phyloP scores from a whole-genome alignment of 805 yeast genomes.

The Cyberlindnera mycetangii region DNA sequence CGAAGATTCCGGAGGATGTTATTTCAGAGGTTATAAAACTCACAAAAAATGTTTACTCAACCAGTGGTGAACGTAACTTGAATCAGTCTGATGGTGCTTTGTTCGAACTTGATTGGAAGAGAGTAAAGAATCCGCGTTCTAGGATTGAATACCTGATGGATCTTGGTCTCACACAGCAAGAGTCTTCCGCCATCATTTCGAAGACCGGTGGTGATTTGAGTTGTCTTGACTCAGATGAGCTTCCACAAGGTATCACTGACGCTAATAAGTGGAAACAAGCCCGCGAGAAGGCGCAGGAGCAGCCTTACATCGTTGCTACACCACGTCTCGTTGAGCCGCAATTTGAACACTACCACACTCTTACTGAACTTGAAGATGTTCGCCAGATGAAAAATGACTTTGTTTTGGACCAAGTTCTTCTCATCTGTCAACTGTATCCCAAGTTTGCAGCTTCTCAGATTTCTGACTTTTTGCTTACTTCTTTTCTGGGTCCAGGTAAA shows the following conservation, averaged over 20 bases:
- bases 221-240: constrained; percentile 19
- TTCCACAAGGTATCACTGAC: constrained; percentile 26
- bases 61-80: constrained; percentile 34
- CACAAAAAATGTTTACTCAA: constrained; percentile 39
- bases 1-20: constrained; percentile 36
- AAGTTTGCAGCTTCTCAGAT: constrained; percentile 32
- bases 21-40: constrained; percentile 46
- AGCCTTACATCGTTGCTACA: constrained; percentile 26
- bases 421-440: constrained; percentile 43
- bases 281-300: constrained; percentile 15
- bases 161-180: constrained; percentile 32
- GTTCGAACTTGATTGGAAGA: constrained; percentile 35
- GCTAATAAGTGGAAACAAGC: constrained; percentile 31
- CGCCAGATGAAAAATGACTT: constrained; percentile 33
- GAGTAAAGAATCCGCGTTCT: constrained; percentile 39
- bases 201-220: constrained; percentile 33
- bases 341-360: constrained; percentile 34
- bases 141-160: constrained; percentile 32
- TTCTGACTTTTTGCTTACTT: constrained; percentile 37
- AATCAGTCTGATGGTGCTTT: constrained; percentile 34
- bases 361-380: constrained; percentile 39
- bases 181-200: constrained; percentile 30
- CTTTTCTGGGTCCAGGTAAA: constrained; percentile 33
- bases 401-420: constrained; percentile 41
- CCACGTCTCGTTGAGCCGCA: constrained; percentile 37